Conservation (phyloP, 2,329 filamentous ascomycete species). For the Zymoseptoria tritici region DNA sequence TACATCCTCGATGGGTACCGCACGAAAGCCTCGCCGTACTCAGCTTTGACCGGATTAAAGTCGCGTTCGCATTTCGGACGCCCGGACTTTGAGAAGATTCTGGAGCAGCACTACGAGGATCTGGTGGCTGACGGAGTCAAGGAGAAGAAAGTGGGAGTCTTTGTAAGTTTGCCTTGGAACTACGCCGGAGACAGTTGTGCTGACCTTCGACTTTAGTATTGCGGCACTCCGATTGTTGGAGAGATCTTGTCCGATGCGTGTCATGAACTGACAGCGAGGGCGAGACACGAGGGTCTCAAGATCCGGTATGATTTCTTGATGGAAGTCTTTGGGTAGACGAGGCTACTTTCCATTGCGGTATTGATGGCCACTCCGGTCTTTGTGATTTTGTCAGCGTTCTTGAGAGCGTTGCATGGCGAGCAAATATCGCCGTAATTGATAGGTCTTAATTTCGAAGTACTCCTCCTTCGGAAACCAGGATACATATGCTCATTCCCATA, state of each 20-base stretch:
- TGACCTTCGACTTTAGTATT: slow-evolving; percentile 32
- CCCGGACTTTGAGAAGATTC: slow-evolving; percentile 47
- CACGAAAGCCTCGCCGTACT: slow-evolving; percentile 45
- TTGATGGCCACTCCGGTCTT: not conserved
- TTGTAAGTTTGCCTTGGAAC: slow-evolving; percentile 20
- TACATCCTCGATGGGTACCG: slow-evolving; percentile 52
- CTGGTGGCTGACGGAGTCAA: slow-evolving; percentile 36
- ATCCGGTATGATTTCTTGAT: slow-evolving; percentile 53
- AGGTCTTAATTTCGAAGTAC: not conserved
- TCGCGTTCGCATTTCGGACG: slow-evolving; percentile 49
- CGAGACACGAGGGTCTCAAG: slow-evolving; percentile 44
- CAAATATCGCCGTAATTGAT: not conserved
- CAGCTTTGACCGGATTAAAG: slow-evolving; percentile 47
- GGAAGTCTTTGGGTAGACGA: slow-evolving; percentile 44
- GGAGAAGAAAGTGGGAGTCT: slow-evolving; percentile 46
- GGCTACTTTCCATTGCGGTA: not conserved
- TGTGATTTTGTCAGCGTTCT: not conserved
- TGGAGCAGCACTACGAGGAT: slow-evolving; percentile 49
- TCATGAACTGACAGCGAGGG: slow-evolving; percentile 43
- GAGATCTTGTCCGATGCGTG: slow-evolving; percentile 51
- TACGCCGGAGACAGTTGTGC: not conserved
- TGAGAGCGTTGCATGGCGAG: not conserved
- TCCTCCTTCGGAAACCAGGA: not conserved
- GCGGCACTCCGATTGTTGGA: slow-evolving; percentile 49
- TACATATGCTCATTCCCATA: not conserved